Evolutionary conservation across 2,329 filamentous ascomycete genomes (phyloP).

Genomic region (Metarhizium guizhouense): DNA sequence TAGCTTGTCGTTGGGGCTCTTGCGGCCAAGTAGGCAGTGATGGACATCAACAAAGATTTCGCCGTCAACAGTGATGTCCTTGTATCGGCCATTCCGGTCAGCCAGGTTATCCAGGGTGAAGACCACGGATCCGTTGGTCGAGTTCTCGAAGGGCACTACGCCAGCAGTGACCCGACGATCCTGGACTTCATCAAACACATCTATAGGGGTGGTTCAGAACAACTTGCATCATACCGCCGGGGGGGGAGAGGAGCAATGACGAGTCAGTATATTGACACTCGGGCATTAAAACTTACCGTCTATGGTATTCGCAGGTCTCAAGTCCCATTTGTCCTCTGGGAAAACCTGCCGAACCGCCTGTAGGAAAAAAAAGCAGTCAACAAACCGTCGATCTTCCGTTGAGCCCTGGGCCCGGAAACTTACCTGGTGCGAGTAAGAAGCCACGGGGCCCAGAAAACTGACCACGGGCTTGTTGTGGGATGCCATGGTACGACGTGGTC

Average conservation of each 20-base stretch:
- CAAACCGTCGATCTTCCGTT: background rate
- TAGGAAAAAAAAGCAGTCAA: conserved; percentile 9
- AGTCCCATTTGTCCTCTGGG: conserved; percentile 34
- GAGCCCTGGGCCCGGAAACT: conserved; percentile 6
- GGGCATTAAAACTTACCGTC: conserved; percentile 23
- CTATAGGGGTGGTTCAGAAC: conserved; percentile 27
- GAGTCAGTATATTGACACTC: background rate
- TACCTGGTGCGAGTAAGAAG: conserved; percentile 45
- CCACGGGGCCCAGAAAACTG: conserved; percentile 39
- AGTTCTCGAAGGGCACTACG: conserved; percentile 93
- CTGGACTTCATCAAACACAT: conserved; percentile 76
- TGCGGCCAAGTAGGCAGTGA: conserved; percentile 69
- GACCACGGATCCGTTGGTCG: conserved; percentile 84
- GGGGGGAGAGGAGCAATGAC: too few relatives aligned
- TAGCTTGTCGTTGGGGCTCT: conserved; percentile 15
- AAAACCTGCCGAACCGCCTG: conserved; percentile 41
- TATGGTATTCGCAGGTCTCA: conserved; percentile 44
- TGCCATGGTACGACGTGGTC: conserved; percentile 14
- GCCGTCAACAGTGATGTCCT: conserved; percentile 65
- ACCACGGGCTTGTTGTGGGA: conserved; percentile 30
- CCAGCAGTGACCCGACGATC: conserved; percentile 55
- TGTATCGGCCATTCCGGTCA: conserved; percentile 56
- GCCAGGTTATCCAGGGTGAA: conserved; percentile 85
- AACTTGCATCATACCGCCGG: too few relatives aligned
- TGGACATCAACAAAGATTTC: conserved; percentile 83